These are phyloP conservation scores for Tolypocladium ophioglossoides DNA, from an alignment of 2,329 filamentous ascomycete species.

Conservation along the genomic window DNA sequence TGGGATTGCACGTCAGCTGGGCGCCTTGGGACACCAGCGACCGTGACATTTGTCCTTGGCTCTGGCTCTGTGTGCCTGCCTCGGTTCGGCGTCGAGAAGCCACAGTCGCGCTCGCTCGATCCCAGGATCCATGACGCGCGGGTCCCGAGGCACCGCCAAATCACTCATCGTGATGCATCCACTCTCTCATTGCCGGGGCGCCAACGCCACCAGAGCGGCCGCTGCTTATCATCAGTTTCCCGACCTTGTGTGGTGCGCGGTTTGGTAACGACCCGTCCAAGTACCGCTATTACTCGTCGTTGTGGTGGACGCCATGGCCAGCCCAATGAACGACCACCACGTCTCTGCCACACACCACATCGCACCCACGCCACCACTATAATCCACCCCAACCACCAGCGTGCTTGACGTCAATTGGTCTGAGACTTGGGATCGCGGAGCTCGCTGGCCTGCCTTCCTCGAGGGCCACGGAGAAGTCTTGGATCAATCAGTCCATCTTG, in stretches of 20 bases:
- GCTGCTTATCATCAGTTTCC: conserved; percentile 1
- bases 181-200: neutral
- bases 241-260: neutral
- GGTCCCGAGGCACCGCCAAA: neutral
- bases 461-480: neutral
- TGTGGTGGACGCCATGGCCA: conserved; percentile 4
- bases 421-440: conserved; percentile 6
- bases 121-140: neutral
- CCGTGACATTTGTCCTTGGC: neutral
- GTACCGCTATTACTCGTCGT: neutral
- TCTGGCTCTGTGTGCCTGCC: neutral
- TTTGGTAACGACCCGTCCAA: neutral
- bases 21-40: neutral
- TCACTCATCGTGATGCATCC: neutral
- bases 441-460: neutral
- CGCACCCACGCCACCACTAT: conserved; percentile 13
- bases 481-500: neutral
- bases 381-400: conserved; percentile 9
- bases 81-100: neutral
- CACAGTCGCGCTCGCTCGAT: neutral
- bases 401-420: conserved; percentile 6
- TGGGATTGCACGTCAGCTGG: neutral
- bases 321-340: conserved; percentile 25
- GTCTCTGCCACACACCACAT: conserved; percentile 21
- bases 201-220: neutral